These are phyloP conservation scores for Penicillium coffeae DNA, from an alignment of 495 filamentous ascomycete species.

Conservation along the genomic window DNA sequence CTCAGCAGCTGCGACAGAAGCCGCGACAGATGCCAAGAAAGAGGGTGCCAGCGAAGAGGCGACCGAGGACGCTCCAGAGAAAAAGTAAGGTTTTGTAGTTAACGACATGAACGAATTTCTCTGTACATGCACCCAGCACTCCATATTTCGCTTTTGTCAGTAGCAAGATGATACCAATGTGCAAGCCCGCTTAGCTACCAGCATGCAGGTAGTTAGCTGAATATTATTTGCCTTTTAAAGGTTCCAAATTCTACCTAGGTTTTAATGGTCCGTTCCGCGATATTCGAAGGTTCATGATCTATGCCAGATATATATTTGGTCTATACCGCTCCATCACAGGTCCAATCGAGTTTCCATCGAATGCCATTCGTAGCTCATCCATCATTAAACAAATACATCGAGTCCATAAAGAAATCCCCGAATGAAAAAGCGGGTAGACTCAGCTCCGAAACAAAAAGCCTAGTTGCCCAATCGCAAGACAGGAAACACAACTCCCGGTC, in stretches of 20 bases:
- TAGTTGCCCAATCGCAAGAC: neutral
- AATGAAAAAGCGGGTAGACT: neutral
- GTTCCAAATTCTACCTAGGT: conserved; percentile 1
- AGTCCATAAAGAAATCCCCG: neutral
- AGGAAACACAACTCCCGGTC: neutral
- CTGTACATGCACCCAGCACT: conserved; percentile 5
- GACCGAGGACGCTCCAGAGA: conserved; percentile 17
- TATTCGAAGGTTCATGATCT: too few relatives aligned
- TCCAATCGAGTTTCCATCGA: conserved; percentile 3
- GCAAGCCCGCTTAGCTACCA: conserved; percentile 5
- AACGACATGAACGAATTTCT: conserved; percentile 18
- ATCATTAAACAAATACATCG: conserved; percentile 3
- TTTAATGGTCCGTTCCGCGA: too few relatives aligned
- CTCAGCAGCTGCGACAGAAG: neutral
- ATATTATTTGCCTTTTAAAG: neutral
- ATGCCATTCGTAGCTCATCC: conserved; percentile 25
- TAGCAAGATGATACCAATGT: conserved; percentile 17
- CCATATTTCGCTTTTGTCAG: conserved; percentile 9
- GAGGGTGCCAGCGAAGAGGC: conserved; percentile 2
- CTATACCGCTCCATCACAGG: neutral
- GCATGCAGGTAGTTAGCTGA: too few relatives aligned
- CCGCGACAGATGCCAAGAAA: neutral
- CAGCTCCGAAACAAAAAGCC: conserved; percentile 1
- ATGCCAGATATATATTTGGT: neutral
- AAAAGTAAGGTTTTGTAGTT: conserved; percentile 13